phyloP scores from a whole-genome alignment of 768 basidiomycete species.

The Tylopilus felleus region DNA sequence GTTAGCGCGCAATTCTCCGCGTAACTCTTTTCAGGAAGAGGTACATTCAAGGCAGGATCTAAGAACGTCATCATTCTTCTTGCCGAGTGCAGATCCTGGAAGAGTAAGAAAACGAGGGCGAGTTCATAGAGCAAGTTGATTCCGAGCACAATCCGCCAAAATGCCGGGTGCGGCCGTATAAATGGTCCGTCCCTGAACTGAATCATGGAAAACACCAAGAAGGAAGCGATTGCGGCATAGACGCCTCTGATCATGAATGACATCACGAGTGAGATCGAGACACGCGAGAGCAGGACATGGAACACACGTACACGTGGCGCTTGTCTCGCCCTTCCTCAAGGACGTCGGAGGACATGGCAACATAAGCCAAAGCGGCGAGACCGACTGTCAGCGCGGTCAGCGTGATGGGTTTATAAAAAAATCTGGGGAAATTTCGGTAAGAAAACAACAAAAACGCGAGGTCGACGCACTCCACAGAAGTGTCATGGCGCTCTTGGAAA shows the following conservation, averaged over 20 bases:
- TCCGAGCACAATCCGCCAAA: conserved; percentile 78
- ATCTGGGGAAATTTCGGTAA: conserved; percentile 43
- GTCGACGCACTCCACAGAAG: conserved; percentile 68
- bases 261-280: conserved; percentile 8
- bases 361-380: conserved; percentile 68
- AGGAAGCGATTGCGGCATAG: conserved; percentile 71
- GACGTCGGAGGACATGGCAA: conserved; percentile 82
- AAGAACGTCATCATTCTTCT: conserved; percentile 74
- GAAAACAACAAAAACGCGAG: neutral
- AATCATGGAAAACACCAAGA: conserved; percentile 79
- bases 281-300: neutral
- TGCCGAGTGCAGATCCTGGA: conserved; percentile 79
- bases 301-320: conserved; percentile 61
- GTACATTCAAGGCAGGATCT: conserved; percentile 67
- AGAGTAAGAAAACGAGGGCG: conserved; percentile 77
- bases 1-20: conserved; percentile 77
- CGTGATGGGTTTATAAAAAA: conserved; percentile 84
- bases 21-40: conserved; percentile 82
- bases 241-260: conserved; percentile 51
- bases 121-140: conserved; percentile 83
- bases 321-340: conserved; percentile 82
- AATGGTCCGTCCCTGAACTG: conserved; percentile 91
- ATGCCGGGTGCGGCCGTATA: conserved; percentile 82
- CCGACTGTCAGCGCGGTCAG: conserved; percentile 68
- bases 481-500: conserved; percentile 81